A percentile compares a stretch with the other conserved stretches of the same genome.
phyloP scores from a whole-genome alignment of 2,329 filamentous ascomycete genomes.

The Lasiodiplodia hormozganensis region DNA sequence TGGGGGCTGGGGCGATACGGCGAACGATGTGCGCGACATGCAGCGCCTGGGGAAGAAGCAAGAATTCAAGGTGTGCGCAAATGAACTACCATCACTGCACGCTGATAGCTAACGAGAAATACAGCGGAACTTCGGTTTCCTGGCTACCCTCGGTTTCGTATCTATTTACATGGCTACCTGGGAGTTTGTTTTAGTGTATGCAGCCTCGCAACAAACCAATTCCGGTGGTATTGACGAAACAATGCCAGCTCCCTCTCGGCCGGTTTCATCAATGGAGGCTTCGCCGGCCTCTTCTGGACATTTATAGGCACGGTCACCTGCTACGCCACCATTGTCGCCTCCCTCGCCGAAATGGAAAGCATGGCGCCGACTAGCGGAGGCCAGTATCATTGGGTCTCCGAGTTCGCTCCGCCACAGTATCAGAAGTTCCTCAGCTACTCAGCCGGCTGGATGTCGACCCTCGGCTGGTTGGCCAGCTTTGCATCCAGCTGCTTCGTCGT shows the following conservation, averaged over 20 bases:
- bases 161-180: constrained; percentile 62
- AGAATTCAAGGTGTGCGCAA: constrained; percentile 50
- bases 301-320: constrained; percentile 30
- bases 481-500: constrained; percentile 45
- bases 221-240: neutral
- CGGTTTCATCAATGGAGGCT: constrained; percentile 31
- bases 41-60: constrained; percentile 59
- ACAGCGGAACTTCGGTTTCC: constrained; percentile 57
- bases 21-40: constrained; percentile 47
- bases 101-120: neutral
- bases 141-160: constrained; percentile 61
- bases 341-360: constrained; percentile 32
- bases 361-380: constrained; percentile 31
- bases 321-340: constrained; percentile 31
- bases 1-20: constrained; percentile 28
- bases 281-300: constrained; percentile 32
- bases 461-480: constrained; percentile 46
- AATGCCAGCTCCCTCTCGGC: constrained; percentile 26
- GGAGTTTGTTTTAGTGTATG: constrained; percentile 56
- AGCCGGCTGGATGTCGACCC: constrained; percentile 44
- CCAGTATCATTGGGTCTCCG: constrained; percentile 31
- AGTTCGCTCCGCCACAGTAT: constrained; percentile 30
- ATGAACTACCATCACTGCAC: neutral
- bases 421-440: constrained; percentile 32
- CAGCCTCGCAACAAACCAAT: neutral